Base-by-base conservation (phyloP, 2,329 filamentous ascomycete genomes). In the Claviceps monticola region DNA sequence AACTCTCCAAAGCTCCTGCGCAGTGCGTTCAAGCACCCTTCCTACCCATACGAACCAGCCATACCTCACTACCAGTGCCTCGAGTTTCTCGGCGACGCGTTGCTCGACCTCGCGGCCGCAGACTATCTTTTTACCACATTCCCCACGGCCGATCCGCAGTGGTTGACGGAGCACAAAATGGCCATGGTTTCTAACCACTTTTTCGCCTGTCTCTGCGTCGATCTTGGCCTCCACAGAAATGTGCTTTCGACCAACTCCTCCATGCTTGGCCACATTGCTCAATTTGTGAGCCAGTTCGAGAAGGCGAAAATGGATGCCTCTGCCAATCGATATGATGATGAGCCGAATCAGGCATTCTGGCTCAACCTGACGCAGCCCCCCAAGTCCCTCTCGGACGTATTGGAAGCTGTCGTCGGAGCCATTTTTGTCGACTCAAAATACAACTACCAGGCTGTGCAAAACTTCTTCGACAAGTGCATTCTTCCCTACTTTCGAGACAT, bases 151-250 rank as follows among this genome's bases (percentile, higher is more conserved):
- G 89, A 95, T 61, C 91, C 93, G 0, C 90, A 97, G 64, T 97
- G 91, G 91, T 74, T 98, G 54, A 97, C 93, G 0, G 93, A 97
- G 67, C 91, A 97, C 74, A 97, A 97, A 70, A 96, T 94, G 83
- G 88, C 90, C n/a, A 96, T 98, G 87, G 90, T 93, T 0, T 93
- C 88, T 50, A 98, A 98, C 69, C 89, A 90, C 55, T 98, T 97
- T 62, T 75, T 96, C 1, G 88, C 86, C 1, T 87, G 83, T 17
- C 72, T 97, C 3, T 85, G 85, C 54, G 87, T 94, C 3, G 76
- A 80, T 47, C 76, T 97, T 0, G 83, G 79, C 0, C 84, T 97
- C 51, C 82, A 96, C 62, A 78, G 73, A 48, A 83, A 91, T 62
- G 69, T 97, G 16, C 76, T 80, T 0, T 68, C 74, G 5, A 73